phyloP scores from a whole-genome alignment of 208 protist genomes.

The Acanthamoeba rhysodes region DNA sequence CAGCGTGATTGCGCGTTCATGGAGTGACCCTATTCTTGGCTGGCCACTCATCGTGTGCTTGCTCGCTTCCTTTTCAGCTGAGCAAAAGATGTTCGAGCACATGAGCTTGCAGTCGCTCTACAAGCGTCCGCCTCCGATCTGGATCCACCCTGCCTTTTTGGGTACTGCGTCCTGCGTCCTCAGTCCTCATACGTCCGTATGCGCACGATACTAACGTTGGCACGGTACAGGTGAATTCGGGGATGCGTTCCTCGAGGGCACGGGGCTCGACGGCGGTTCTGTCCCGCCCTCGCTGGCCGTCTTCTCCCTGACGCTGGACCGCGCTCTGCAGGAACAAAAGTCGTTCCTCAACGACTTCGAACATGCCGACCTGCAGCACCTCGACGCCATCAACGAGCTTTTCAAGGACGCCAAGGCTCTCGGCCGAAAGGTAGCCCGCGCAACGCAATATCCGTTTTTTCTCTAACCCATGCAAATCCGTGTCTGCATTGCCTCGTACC shows the following conservation, averaged over 20 bases:
- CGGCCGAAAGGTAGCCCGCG: constrained; percentile 31
- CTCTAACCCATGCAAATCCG: background rate
- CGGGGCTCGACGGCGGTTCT: constrained; percentile 72
- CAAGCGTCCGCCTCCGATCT: constrained; percentile 72
- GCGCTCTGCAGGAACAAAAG: constrained; percentile 63
- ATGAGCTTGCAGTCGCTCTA: constrained; percentile 75
- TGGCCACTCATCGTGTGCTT: background rate
- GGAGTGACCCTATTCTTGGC: too few relatives aligned
- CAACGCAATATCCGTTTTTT: background rate
- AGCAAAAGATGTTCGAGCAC: constrained; percentile 74
- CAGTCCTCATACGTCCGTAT: background rate
- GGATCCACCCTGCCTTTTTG: constrained; percentile 72
- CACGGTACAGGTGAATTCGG: constrained; percentile 64
- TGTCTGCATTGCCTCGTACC: background rate
- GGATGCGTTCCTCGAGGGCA: constrained; percentile 74
- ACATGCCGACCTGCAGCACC: constrained; percentile 64
- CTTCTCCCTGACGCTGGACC: constrained; percentile 65
- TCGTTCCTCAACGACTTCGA: constrained; percentile 72
- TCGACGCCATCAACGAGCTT: constrained; percentile 75
- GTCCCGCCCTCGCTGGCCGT: constrained; percentile 70
- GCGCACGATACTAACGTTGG: background rate
- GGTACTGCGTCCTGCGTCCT: background rate
- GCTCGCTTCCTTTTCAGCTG: background rate
- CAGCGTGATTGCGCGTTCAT: background rate
- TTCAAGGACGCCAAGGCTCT: constrained; percentile 74